Base-by-base conservation (phyloP, 1,139 yeast genomes). In the Hemisphaericaspora subhashii region DNA sequence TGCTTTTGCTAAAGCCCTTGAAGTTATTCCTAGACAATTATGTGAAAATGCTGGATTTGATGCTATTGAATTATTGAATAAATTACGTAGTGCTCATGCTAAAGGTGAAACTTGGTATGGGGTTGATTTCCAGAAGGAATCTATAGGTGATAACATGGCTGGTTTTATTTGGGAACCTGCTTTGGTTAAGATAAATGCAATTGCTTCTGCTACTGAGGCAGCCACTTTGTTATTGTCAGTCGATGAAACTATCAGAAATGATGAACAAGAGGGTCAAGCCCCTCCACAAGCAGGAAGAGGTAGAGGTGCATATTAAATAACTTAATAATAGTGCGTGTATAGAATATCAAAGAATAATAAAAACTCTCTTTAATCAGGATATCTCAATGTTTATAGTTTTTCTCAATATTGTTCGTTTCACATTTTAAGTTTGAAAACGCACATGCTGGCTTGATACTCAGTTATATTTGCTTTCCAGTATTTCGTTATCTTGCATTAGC, bases 1-100 rank as follows among this genome's bases (percentile, higher is more conserved):
- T 42, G 96, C 96, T 10, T 92, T 82, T 67, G 98, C 98, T 23
- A 85, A 86, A 54, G 96, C 98, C 0, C 74, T 92, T 43, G 99
- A 94, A 66, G 83, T 92, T 25, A 90, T 92, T 53, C 99, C 99
- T 48, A 84, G 98, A 61, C 98, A 92, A 60, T 74, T 92, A 51
- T 90, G 98, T 71, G 98, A 92, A 59, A 92, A 92, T 62, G 98
- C 96, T 12, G 99, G 99, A 7, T 84, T 94, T 54, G 98, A 92
- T 61, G 94, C 96, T 16, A 87, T 95, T 27, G 98, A 92, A 59
- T 71, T 92, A 45, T 79, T 92, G 53, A 94, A 92, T 64, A 81
- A 84, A 58, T 74, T 92, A 56, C 81, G 99, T 66, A 86, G 94
- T 77, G 84, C 87, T 29, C 98, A 92, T 59, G 95, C 96, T 38